Evolutionary conservation across 2,329 filamentous ascomycete species (phyloP), one percentile per base, ranked within the genome.

Genomic region (Byssothecium circinans): DNA sequence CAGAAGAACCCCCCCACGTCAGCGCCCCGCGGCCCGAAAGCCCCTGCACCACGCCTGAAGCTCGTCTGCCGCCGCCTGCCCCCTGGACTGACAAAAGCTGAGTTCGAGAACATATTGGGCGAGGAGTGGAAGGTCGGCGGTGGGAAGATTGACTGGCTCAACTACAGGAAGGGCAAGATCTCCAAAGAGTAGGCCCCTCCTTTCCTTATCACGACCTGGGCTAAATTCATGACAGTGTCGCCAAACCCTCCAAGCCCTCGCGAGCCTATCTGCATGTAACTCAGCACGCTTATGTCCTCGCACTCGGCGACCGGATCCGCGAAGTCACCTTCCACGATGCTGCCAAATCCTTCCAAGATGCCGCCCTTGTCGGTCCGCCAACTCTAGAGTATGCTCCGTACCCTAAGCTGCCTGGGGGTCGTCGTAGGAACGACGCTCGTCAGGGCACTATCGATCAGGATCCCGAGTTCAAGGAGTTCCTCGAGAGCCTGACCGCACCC

Each of bases 381-480:
- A 81, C 81, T 4, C 77, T 96, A 40, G 91, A 96, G 63, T 89
- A 89, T 62, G 84, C 91, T 15, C 82, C 87, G 1, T 95, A 91
- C 74, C 89, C 89, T 57, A 91, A 91, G 62, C 82, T 90, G 1
- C 90, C 92, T 1, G 83, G 82, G 49, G 82, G 79, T 29, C 89
- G 89, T 68, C 82, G 83, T 41, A 85, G 90, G 27, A 82, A 84
- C 44, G 94, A 99, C 75, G 84, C 85, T 43, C 85, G 91, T 12
- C 89, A 96, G 68, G 94, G 92, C 43, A 96, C 91, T 2, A 97
- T 99, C 57, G 94, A 99, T 62, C 91, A 96, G 67, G 94, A 99
- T 64, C 85, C 89, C 0, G 94, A 97, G 60, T 99, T 96, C 61
- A 95, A 96, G 76, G 84, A 86, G 20, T 99, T 97, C 68, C 80